phyloP scores from a whole-genome alignment of 2,329 filamentous ascomycete species.

The Verticillium alfalfae region DNA sequence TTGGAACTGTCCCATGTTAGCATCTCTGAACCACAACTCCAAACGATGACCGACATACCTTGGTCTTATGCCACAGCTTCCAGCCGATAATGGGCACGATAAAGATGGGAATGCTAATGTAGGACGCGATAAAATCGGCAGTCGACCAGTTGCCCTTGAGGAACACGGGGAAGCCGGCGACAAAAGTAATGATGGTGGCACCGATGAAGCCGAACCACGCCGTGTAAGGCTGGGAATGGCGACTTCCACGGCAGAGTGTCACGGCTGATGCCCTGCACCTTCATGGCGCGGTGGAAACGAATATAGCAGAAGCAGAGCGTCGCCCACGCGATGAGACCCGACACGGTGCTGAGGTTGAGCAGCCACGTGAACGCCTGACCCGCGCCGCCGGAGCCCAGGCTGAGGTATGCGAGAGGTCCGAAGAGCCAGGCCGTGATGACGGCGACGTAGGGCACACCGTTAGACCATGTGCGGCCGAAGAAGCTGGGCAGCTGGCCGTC shows the following conservation, averaged over 20 bases:
- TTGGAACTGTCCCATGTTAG: conserved; percentile 11
- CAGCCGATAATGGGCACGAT: conserved; percentile 32
- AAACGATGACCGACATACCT: conserved; percentile 19
- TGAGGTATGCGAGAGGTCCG: conserved; percentile 33
- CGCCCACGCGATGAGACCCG: conserved; percentile 54
- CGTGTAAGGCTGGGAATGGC: conserved; percentile 64
- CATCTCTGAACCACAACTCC: not conserved
- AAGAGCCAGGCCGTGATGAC: conserved; percentile 30
- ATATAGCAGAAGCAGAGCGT: not conserved
- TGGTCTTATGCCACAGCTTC: conserved; percentile 30
- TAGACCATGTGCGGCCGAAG: conserved; percentile 27
- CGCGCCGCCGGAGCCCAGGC: conserved; percentile 11
- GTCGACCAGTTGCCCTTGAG: conserved; percentile 52
- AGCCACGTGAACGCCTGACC: conserved; percentile 31
- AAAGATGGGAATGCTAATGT: conserved; percentile 62
- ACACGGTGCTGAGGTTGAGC: conserved; percentile 57
- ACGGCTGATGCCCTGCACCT: conserved; percentile 63
- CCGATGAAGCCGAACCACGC: conserved; percentile 61
- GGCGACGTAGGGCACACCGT: conserved; percentile 36
- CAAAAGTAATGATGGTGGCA: conserved; percentile 48
- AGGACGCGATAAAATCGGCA: conserved; percentile 54
- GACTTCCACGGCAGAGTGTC: conserved; percentile 65
- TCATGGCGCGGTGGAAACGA: conserved; percentile 60
- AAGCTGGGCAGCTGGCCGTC: conserved; percentile 22
- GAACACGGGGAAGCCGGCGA: conserved; percentile 63